Conservation (phyloP, 208 protist genomes). For the Herpetomonas tarakana region DNA sequence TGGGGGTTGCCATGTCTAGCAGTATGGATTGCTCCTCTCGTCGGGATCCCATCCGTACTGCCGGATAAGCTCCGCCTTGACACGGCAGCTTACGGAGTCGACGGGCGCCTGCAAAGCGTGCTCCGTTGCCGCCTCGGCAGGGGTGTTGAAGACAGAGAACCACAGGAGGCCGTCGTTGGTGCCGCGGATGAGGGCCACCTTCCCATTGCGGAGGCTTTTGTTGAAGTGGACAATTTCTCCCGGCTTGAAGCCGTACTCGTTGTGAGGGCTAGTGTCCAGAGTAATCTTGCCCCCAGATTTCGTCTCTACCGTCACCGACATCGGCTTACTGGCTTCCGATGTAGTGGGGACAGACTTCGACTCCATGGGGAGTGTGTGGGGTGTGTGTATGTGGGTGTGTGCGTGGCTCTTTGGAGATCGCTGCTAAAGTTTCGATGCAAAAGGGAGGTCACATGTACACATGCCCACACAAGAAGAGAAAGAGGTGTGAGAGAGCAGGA, state of each 20-base stretch:
- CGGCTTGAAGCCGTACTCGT: slow-evolving; percentile 56
- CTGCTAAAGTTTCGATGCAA: no score
- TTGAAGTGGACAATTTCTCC: slow-evolving; percentile 86
- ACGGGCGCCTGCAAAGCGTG: slow-evolving; percentile 66
- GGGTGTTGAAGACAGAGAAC: slow-evolving; percentile 70
- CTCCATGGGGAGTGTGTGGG: not conserved
- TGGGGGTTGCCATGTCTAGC: no score
- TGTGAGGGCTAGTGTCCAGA: slow-evolving; percentile 31
- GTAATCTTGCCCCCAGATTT: slow-evolving; percentile 58
- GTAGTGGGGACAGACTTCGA: no score
- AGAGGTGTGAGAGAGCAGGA: no score
- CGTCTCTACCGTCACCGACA: slow-evolving; percentile 34
- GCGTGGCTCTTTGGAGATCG: no score
- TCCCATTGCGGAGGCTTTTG: slow-evolving; percentile 85
- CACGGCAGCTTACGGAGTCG: slow-evolving; percentile 72
- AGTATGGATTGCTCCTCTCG: slow-evolving; percentile 35
- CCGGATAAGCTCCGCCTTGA: slow-evolving; percentile 82
- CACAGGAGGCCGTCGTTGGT: slow-evolving; percentile 64
- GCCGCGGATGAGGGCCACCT: slow-evolving; percentile 80
- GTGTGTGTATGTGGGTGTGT: not conserved
- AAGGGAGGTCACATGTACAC: no score
- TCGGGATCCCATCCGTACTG: slow-evolving; percentile 88
- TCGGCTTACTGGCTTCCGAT: no score
- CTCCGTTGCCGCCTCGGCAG: slow-evolving; percentile 36
- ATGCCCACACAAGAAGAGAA: no score